phyloP scores from a whole-genome alignment of 345 rosid genomes.

The Leavenworthia alabamica region DNA sequence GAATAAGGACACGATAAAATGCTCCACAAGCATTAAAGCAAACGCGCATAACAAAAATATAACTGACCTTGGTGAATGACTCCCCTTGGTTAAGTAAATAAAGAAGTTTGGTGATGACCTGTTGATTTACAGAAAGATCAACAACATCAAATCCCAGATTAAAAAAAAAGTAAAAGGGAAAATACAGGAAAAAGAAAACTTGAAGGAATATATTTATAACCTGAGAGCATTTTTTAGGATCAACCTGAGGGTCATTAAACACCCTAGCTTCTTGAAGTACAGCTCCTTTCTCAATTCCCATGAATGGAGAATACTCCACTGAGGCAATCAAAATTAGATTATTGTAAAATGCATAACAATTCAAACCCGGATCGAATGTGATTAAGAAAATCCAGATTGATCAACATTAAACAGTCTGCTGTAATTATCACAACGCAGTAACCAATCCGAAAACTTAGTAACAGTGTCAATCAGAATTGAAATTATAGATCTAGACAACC shows the following conservation, averaged over 20 bases:
- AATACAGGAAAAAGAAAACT: background rate
- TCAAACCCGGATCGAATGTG: conserved; percentile 10
- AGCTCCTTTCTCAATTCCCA: conserved; percentile 97
- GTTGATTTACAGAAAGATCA: background rate
- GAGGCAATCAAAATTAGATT: background rate
- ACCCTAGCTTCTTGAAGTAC: conserved; percentile 98
- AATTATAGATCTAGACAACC: conserved; percentile 17
- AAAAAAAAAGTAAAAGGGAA: background rate
- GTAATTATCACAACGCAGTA: background rate
- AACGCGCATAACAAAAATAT: background rate
- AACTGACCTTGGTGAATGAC: conserved; percentile 70
- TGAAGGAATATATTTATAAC: conserved; percentile 21
- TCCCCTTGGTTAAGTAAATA: conserved; percentile 97
- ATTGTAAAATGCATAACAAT: background rate
- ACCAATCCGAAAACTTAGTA: background rate
- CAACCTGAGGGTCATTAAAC: conserved; percentile 96
- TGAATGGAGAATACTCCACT: conserved; percentile 91
- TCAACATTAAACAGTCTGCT: background rate
- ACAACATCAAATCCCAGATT: background rate
- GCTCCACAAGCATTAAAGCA: background rate
- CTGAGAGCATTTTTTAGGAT: conserved; percentile 97
- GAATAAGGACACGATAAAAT: background rate
- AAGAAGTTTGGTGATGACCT: conserved; percentile 96
- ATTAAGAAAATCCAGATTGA: background rate
- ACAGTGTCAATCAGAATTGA: background rate